Percentiles rank a stretch among this genome's conserved stretches.
These are phyloP conservation scores for Aspergillus ruber DNA, from an alignment of 2,329 filamentous ascomycete species.

Conservation along the genomic window DNA sequence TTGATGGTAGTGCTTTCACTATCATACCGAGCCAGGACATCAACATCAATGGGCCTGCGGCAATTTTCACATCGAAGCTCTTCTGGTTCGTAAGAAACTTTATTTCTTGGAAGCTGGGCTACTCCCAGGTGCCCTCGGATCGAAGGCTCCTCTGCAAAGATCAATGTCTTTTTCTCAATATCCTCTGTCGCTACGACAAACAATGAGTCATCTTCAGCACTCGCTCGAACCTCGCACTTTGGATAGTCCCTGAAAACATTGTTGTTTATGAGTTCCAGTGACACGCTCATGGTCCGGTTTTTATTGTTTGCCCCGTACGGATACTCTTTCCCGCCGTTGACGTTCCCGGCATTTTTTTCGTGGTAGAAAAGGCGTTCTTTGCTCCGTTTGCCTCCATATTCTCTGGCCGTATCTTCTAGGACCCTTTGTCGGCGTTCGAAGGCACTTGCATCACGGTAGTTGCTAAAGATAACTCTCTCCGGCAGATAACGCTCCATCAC, in stretches of 20 bases:
- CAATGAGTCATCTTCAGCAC: constrained; percentile 5
- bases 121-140: constrained; percentile 27
- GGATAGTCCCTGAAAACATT: constrained; percentile 13
- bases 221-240: constrained; percentile 6
- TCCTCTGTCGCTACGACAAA: constrained; percentile 22
- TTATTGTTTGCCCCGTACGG: constrained; percentile 23
- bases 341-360: constrained; percentile 18
- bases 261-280: constrained; percentile 17
- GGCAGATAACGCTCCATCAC: constrained; percentile 13
- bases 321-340: constrained; percentile 14
- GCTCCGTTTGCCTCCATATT: constrained; percentile 1
- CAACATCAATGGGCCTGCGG: constrained; percentile 3
- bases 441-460: constrained; percentile 15
- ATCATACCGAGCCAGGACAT: not conserved
- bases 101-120: constrained; percentile 2
- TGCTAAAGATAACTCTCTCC: constrained; percentile 10
- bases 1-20: not conserved
- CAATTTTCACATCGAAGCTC: constrained; percentile 26
- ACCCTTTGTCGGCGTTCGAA: constrained; percentile 13
- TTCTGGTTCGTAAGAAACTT: constrained; percentile 2
- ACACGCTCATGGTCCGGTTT: constrained; percentile 8
- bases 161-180: constrained; percentile 18
- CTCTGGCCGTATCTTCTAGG: constrained; percentile 4
- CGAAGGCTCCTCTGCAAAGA: constrained; percentile 29
- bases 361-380: constrained; percentile 16